phyloP scores from a whole-genome alignment of 2,329 filamentous ascomycete species.

The Aspergillus puulaauensis region DNA sequence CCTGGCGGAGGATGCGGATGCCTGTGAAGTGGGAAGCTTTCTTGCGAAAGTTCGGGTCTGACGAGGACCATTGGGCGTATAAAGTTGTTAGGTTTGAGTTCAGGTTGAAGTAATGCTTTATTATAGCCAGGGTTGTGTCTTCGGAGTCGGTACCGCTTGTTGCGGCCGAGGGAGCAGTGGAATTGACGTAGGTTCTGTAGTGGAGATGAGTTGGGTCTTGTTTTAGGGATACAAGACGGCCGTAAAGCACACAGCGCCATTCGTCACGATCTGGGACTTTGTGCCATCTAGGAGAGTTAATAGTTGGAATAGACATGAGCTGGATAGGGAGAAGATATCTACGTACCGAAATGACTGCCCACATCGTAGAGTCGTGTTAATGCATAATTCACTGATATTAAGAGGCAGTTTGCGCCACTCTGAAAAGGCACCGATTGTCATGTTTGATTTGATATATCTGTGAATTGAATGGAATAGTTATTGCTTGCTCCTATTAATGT shows the following conservation, averaged over 20 bases:
- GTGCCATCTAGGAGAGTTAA: slow-evolving; percentile 65
- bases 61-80: slow-evolving; percentile 82
- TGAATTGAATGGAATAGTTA: neutral
- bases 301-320: neutral
- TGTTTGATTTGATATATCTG: slow-evolving; percentile 11
- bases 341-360: slow-evolving; percentile 81
- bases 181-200: slow-evolving; percentile 68
- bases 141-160: slow-evolving; percentile 30
- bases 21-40: slow-evolving; percentile 86
- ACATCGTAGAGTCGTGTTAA: slow-evolving; percentile 90
- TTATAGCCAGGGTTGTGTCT: slow-evolving; percentile 68
- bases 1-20: slow-evolving; percentile 88
- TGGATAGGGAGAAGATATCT: slow-evolving; percentile 1
- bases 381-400: slow-evolving; percentile 79
- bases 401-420: slow-evolving; percentile 89
- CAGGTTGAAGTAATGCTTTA: slow-evolving; percentile 86
- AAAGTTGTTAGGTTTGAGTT: slow-evolving; percentile 70
- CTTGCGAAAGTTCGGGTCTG: slow-evolving; percentile 84
- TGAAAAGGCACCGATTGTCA: slow-evolving; percentile 53
- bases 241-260: slow-evolving; percentile 87
- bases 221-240: slow-evolving; percentile 78
- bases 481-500: neutral
- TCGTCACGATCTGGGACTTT: slow-evolving; percentile 70
- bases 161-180: slow-evolving; percentile 13
- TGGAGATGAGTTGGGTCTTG: slow-evolving; percentile 78